phyloP scores from a whole-genome alignment of 768 basidiomycete genomes.

The Crepidotus variabilis region DNA sequence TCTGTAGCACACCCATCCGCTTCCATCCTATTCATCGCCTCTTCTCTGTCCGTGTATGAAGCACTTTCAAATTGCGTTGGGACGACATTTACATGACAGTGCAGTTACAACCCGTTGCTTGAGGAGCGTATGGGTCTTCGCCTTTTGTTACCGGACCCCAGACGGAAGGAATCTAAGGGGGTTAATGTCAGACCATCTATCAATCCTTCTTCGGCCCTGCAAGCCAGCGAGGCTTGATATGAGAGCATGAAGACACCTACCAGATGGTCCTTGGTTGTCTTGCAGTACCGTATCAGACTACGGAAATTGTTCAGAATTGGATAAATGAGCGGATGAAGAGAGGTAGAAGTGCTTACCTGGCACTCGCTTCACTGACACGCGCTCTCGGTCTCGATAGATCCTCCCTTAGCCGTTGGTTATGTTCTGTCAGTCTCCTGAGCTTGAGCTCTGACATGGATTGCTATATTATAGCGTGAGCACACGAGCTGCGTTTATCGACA shows the following conservation, averaged over 20 bases:
- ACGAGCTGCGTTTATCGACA: conserved; percentile 2
- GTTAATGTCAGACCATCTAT: conserved; percentile 5
- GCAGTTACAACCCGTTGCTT: conserved; percentile 69
- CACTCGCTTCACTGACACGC: conserved; percentile 86
- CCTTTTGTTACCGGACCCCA: conserved; percentile 90
- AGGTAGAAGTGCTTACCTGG: conserved; percentile 52
- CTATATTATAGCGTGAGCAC: conserved; percentile 24
- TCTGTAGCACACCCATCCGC: too few relatives aligned
- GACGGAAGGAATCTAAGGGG: conserved; percentile 76
- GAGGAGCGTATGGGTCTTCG: conserved; percentile 92
- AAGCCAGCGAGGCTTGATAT: neutral
- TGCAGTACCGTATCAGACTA: conserved; percentile 92
- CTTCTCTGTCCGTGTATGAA: too few relatives aligned
- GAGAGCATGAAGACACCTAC: conserved; percentile 40
- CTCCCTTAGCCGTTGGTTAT: conserved; percentile 87
- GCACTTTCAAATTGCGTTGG: too few relatives aligned
- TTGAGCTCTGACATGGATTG: conserved; percentile 99
- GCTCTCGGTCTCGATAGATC: conserved; percentile 88
- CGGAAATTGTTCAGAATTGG: conserved; percentile 1
- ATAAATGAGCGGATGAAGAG: neutral
- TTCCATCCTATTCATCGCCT: too few relatives aligned
- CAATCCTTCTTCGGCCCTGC: conserved; percentile 12
- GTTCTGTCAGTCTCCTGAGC: conserved; percentile 88
- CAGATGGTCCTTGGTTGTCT: conserved; percentile 86
- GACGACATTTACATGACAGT: conserved; percentile 54